These are phyloP conservation scores for Teratosphaeria viscida DNA, from an alignment of 2,329 filamentous ascomycete genomes.

Conservation along the genomic window DNA sequence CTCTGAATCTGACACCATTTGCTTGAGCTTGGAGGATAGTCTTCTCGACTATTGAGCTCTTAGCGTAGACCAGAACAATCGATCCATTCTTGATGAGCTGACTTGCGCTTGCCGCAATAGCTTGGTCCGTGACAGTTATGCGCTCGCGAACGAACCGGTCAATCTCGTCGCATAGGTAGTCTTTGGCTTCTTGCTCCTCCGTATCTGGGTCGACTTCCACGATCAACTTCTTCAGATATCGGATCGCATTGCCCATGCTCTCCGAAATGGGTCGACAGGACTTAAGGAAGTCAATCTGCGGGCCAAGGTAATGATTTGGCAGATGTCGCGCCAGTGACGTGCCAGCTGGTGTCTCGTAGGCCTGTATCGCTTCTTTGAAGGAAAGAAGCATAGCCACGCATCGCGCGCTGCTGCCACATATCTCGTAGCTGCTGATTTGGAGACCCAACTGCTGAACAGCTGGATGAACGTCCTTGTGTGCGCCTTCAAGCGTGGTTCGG, in stretches of 20 bases:
- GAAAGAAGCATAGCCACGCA: slow-evolving; percentile 79
- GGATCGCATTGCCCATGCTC: slow-evolving; percentile 92
- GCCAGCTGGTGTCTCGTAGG: slow-evolving; percentile 80
- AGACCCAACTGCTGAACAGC: slow-evolving; percentile 75
- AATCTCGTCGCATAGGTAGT: slow-evolving; percentile 65
- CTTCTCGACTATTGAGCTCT: slow-evolving; percentile 76
- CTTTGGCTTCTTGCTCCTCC: slow-evolving; percentile 72
- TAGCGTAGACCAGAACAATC: slow-evolving; percentile 76
- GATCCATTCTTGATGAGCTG: slow-evolving; percentile 69
- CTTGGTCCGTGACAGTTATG: slow-evolving; percentile 74
- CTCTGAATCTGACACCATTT: slow-evolving; percentile 64
- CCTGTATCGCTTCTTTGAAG: slow-evolving; percentile 85
- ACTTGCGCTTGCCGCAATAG: slow-evolving; percentile 68
- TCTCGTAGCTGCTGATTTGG: slow-evolving; percentile 78
- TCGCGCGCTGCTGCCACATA: slow-evolving; percentile 81
- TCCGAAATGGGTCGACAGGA: slow-evolving; percentile 93
- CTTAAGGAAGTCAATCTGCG: slow-evolving; percentile 89
- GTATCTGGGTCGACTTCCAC: slow-evolving; percentile 80
- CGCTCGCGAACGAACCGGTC: slow-evolving; percentile 86
- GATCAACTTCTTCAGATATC: slow-evolving; percentile 87
- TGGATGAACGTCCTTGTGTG: slow-evolving; percentile 68
- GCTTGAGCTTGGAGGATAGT: slow-evolving; percentile 64
- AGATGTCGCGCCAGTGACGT: slow-evolving; percentile 84
- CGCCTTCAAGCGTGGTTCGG: slow-evolving; percentile 51
- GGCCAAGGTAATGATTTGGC: slow-evolving; percentile 79